Conservation (phyloP, 805 yeast genomes). For the Maudiozyma bulderi region DNA sequence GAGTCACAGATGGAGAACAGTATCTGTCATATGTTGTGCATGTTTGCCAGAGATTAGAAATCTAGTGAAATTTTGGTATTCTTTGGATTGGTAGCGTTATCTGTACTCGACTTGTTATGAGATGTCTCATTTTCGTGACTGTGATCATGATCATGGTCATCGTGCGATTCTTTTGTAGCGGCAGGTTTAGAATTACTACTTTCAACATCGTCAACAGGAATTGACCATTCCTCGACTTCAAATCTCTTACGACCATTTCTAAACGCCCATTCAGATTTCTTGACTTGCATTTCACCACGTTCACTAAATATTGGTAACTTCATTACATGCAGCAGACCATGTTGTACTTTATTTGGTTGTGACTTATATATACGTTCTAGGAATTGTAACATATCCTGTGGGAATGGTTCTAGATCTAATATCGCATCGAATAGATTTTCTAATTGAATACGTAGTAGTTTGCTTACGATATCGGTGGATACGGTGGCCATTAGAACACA, state of each 20-base stretch:
- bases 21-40: no score
- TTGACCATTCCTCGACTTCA: conserved; percentile 92
- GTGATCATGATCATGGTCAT: not conserved
- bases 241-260: conserved; percentile 74
- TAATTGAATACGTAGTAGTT: conserved; percentile 38
- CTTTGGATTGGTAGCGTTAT: not conserved
- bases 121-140: not conserved
- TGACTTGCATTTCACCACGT: conserved; percentile 69
- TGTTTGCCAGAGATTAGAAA: conserved; percentile 1
- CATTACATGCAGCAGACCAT: conserved; percentile 71
- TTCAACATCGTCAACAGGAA: conserved; percentile 84
- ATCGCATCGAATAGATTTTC: conserved; percentile 61
- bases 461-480: conserved; percentile 54
- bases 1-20: no score
- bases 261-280: conserved; percentile 73
- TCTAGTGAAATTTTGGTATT: conserved; percentile 11
- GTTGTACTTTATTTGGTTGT: conserved; percentile 63
- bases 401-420: conserved; percentile 71
- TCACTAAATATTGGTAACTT: conserved; percentile 61
- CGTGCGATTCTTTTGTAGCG: not conserved
- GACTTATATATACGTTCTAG: conserved; percentile 57
- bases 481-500: conserved; percentile 47
- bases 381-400: conserved; percentile 56
- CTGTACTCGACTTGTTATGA: not conserved
- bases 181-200: conserved; percentile 16